phyloP scores from a whole-genome alignment of 495 filamentous ascomycete species.

The Cercophora scortea region DNA sequence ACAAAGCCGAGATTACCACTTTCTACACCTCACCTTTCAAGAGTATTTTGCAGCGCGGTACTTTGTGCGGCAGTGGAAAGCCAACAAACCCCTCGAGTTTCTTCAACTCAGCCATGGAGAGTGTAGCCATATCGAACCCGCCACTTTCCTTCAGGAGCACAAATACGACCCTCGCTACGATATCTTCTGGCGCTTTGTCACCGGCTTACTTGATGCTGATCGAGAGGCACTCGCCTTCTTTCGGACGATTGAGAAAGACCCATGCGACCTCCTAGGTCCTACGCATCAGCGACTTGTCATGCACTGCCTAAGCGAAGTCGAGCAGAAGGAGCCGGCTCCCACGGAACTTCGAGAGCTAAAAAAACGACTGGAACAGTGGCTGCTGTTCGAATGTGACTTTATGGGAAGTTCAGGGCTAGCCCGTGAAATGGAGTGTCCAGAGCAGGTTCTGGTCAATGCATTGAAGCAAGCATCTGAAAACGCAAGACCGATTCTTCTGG shows the following conservation, averaged over 20 bases:
- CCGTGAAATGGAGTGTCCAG: slow-evolving; percentile 21
- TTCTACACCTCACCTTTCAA: slow-evolving; percentile 36
- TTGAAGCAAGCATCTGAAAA: slow-evolving; percentile 11
- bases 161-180: slow-evolving; percentile 36
- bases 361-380: slow-evolving; percentile 16
- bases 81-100: slow-evolving; percentile 10
- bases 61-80: slow-evolving; percentile 30
- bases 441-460: slow-evolving; percentile 10
- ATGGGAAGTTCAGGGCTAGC: slow-evolving; percentile 1
- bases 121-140: not conserved
- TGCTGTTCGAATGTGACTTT: slow-evolving; percentile 19
- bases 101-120: slow-evolving; percentile 6
- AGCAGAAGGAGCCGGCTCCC: slow-evolving; percentile 1
- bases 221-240: slow-evolving; percentile 23
- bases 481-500: slow-evolving; percentile 6
- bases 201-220: slow-evolving; percentile 21
- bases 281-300: slow-evolving; percentile 33
- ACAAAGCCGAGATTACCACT: slow-evolving; percentile 27
- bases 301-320: slow-evolving; percentile 32
- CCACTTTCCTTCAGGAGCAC: slow-evolving; percentile 23
- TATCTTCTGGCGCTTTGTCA: slow-evolving; percentile 38
- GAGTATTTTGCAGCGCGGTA: slow-evolving; percentile 37
- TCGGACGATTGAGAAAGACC: slow-evolving; percentile 26
- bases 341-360: slow-evolving; percentile 8
- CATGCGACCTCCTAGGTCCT: slow-evolving; percentile 30